Percentiles rank a stretch among this genome's conserved stretches.
Evolutionary conservation across 495 filamentous ascomycete genomes (phyloP).

Genomic region (Poronia punctata): DNA sequence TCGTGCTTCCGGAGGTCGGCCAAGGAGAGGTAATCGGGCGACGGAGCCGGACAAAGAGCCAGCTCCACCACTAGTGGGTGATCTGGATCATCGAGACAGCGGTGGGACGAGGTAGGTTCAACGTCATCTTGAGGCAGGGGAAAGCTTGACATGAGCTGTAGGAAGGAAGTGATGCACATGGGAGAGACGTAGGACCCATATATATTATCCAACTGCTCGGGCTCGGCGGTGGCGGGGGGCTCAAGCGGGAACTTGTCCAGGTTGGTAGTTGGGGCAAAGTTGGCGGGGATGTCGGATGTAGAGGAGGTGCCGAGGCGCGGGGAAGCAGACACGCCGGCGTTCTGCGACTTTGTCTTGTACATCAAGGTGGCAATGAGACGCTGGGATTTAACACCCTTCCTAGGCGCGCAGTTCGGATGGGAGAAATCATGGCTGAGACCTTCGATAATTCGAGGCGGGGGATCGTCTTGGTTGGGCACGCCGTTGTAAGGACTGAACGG

Average conservation of each 20-base stretch:
- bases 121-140: slow-evolving; percentile 47
- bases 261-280: slow-evolving; percentile 57
- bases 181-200: slow-evolving; percentile 73
- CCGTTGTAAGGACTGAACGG: slow-evolving; percentile 42
- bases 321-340: slow-evolving; percentile 24
- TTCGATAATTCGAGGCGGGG: slow-evolving; percentile 48
- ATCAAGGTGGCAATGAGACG: slow-evolving; percentile 60
- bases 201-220: slow-evolving; percentile 64
- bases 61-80: slow-evolving; percentile 66
- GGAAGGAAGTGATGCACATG: slow-evolving; percentile 74
- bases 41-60: slow-evolving; percentile 59
- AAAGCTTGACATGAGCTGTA: slow-evolving; percentile 65
- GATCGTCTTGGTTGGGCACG: slow-evolving; percentile 43
- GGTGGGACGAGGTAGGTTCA: slow-evolving; percentile 59
- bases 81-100: slow-evolving; percentile 55
- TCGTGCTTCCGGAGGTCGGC: slow-evolving; percentile 68
- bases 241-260: slow-evolving; percentile 66
- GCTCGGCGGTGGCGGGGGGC: slow-evolving; percentile 50
- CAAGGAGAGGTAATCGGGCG: slow-evolving; percentile 60
- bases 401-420: slow-evolving; percentile 48
- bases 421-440: slow-evolving; percentile 50
- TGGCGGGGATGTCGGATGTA: slow-evolving; percentile 40
- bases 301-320: slow-evolving; percentile 24
- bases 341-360: slow-evolving; percentile 48
- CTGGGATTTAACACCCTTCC: slow-evolving; percentile 31